A percentile compares a stretch with the other conserved stretches of the same genome.
Conservation (phyloP, 2,329 filamentous ascomycete species). For the Apiospora hydei region DNA sequence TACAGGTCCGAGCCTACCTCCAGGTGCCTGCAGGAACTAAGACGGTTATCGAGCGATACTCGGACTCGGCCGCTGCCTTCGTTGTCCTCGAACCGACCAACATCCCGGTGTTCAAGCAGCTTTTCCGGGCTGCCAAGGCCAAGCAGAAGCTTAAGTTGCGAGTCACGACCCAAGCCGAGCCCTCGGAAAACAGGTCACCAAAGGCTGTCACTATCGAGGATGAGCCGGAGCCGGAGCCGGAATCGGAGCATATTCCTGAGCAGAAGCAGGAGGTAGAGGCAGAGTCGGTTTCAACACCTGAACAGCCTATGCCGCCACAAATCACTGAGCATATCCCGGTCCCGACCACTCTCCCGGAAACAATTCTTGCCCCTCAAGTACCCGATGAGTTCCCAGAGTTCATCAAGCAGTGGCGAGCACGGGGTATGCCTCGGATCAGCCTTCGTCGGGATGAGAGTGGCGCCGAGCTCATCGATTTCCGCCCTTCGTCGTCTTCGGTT, state of each 20-base stretch:
- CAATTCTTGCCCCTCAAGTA: conserved; percentile 36
- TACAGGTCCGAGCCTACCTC: conserved; percentile 75
- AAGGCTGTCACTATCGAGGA: conserved; percentile 60
- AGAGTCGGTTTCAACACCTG: background rate
- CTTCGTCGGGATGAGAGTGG: conserved; percentile 35
- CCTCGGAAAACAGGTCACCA: conserved; percentile 42
- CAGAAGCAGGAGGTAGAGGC: background rate
- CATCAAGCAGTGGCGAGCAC: conserved; percentile 37
- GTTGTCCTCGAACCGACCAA: conserved; percentile 82
- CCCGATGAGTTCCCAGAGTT: conserved; percentile 38
- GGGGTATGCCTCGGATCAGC: conserved; percentile 39
- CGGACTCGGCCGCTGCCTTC: conserved; percentile 86
- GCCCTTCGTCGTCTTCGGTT: conserved; percentile 27
- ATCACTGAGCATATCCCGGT: conserved; percentile 22
- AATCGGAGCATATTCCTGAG: conserved; percentile 44
- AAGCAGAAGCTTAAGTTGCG: conserved; percentile 96
- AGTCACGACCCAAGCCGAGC: conserved; percentile 57
- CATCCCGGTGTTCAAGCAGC: conserved; percentile 89
- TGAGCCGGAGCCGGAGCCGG: conserved; percentile 40
- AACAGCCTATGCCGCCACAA: background rate
- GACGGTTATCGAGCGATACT: conserved; percentile 87
- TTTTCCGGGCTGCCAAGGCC: conserved; percentile 95
- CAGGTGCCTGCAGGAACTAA: conserved; percentile 67
- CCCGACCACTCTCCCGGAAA: conserved; percentile 30
- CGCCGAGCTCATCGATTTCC: conserved; percentile 39